Evolutionary conservation across 2,329 filamentous ascomycete genomes (phyloP).

Genomic region (Ophiognomonia clavigignenti-juglandacearum): DNA sequence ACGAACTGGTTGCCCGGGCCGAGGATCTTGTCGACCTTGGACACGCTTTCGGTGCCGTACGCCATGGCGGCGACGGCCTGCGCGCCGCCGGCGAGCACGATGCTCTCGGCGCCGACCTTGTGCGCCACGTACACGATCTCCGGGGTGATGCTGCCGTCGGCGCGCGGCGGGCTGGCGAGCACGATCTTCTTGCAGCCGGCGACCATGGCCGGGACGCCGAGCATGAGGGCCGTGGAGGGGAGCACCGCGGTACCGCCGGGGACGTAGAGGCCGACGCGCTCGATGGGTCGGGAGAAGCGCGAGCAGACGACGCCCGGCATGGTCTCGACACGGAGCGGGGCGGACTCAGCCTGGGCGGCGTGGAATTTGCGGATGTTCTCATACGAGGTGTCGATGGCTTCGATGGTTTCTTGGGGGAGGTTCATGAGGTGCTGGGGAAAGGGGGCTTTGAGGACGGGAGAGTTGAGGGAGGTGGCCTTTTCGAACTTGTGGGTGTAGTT

Average conservation of each 20-base stretch:
- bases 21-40: conserved; percentile 97
- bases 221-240: conserved; percentile 94
- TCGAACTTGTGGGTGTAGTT: conserved; percentile 98
- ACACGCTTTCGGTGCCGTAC: conserved; percentile 90
- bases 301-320: conserved; percentile 97
- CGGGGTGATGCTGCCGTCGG: conserved; percentile 86
- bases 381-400: conserved; percentile 90
- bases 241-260: conserved; percentile 96
- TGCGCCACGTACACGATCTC: conserved; percentile 97
- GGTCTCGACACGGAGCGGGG: conserved; percentile 81
- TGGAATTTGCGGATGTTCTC: conserved; percentile 96
- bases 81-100: conserved; percentile 90
- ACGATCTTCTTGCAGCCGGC: conserved; percentile 95
- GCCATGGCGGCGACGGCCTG: conserved; percentile 96
- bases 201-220: conserved; percentile 95
- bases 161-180: conserved; percentile 81
- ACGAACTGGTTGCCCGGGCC: conserved; percentile 98
- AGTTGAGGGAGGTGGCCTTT: conserved; percentile 85
- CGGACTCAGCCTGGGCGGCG: conserved; percentile 79
- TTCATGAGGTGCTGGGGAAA: conserved; percentile 85
- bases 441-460: conserved; percentile 83
- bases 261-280: conserved; percentile 93
- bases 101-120: conserved; percentile 93
- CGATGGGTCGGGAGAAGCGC: conserved; percentile 86
- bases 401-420: conserved; percentile 73